These are phyloP conservation scores for Tritrichomonas foetus DNA, from an alignment of 208 protist species.

Conservation along the genomic window DNA sequence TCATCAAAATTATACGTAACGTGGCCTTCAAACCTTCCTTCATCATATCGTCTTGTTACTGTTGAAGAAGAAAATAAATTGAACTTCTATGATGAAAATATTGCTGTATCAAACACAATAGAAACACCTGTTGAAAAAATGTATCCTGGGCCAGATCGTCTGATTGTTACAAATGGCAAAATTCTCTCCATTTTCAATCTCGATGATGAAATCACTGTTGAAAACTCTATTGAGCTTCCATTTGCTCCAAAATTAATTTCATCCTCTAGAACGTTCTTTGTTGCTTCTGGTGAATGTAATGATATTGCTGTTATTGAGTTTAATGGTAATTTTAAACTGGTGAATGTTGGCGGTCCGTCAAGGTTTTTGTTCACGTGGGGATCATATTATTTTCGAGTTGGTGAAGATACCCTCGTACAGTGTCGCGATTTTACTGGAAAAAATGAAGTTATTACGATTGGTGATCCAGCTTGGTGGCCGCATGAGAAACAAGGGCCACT, in stretches of 20 bases:
- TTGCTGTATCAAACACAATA: not conserved
- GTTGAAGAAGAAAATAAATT: not conserved
- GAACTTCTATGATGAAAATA: not conserved
- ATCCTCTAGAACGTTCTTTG: not conserved
- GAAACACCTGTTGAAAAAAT: too few species aligned
- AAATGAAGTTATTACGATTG: not conserved
- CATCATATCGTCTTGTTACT: not conserved
- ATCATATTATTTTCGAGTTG: not conserved
- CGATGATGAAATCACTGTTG: not conserved
- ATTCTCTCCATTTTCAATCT: not conserved
- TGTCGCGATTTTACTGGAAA: not conserved
- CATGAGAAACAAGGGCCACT: not conserved
- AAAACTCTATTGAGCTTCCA: not conserved
- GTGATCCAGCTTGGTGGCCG: not conserved
- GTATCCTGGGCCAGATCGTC: not conserved
- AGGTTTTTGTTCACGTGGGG: not conserved
- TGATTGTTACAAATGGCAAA: not conserved
- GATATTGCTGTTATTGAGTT: not conserved
- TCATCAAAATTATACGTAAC: not conserved
- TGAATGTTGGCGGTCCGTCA: not conserved
- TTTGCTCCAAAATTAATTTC: not conserved
- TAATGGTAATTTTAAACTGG: not conserved
- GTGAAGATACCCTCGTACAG: not conserved
- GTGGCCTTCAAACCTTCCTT: not conserved
- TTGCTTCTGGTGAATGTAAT: not conserved